A percentile compares a stretch with the other conserved stretches of the same genome.
Conservation (phyloP, 345 rosid genomes). For the Melaleuca alternifolia region DNA sequence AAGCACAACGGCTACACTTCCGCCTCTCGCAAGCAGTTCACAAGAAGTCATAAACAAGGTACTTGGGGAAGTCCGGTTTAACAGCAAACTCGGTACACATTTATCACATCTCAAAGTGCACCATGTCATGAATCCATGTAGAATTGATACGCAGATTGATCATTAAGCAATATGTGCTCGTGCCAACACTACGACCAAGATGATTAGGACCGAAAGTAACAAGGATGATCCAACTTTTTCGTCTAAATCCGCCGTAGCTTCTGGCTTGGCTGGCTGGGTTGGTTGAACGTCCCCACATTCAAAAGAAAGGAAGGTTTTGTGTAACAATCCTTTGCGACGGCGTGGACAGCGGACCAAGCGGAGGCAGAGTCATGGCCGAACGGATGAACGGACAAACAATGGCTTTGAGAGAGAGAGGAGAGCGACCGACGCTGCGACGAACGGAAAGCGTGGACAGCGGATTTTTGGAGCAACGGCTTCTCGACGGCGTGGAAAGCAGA, state of each 20-base stretch:
- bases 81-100: not conserved
- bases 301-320: too few species aligned
- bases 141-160: not conserved
- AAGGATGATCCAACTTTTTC: slow-evolving; percentile 27
- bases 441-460: too few species aligned
- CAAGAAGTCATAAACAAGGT: not conserved
- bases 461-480: too few species aligned
- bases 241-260: slow-evolving; percentile 2
- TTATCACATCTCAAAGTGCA: not conserved
- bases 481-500: too few species aligned
- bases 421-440: too few species aligned
- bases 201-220: slow-evolving; percentile 28
- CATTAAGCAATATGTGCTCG: slow-evolving; percentile 3
- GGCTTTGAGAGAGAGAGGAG: too few species aligned
- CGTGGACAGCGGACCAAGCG: too few species aligned
- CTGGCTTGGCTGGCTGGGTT: not conserved
- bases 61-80: not conserved
- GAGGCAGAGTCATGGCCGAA: too few species aligned
- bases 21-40: not conserved
- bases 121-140: not conserved
- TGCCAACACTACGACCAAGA: slow-evolving; percentile 32
- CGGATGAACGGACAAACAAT: too few species aligned
- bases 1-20: not conserved
- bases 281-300: slow-evolving; percentile 15
- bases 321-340: too few species aligned